Base-by-base conservation (phyloP, 345 rosid genomes). In the Salix arbutifolia region DNA sequence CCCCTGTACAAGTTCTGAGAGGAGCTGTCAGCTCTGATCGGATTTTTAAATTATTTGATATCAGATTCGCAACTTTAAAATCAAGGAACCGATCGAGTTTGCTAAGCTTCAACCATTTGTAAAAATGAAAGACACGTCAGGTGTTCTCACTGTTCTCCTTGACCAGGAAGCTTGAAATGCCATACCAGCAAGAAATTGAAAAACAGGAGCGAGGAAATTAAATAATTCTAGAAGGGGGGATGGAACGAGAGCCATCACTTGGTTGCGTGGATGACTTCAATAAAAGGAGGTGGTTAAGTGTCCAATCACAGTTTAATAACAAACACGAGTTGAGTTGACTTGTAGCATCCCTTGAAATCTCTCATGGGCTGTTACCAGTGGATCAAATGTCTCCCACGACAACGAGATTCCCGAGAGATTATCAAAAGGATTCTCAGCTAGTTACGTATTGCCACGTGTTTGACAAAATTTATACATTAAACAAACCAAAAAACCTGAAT, bases 251-350 rank as follows among this genome's bases (percentile, higher is more conserved):
- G 37, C 12, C n/a, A 38, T 8, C 1, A 3, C 31, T 1, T 61
- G 61, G 74, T 83, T 83, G 19, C 81, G 84, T 82, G 79, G 62
- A 33, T 67, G 82, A 73, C 64, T 80, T 17, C 65, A 71, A 18
- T 61, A 19, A 25, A 33, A 25, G 8, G 1, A 71, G 46, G 76
- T 71, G 70, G 82, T 69, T 78, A 75, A 66, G 26, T 56, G 80
- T 85, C 81, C 66, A 82, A 73, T 80, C 84, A 80, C 1, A 42
- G 28, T 6, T 37, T 35, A 13, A 28, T 23, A 4, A 40, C 76
- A 19, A 66, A 38, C 19, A 75, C 13, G 56, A 21, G 33, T 35
- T 50, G 4, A 37, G 77, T 52, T 76, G 86, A 76, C 81, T 67
- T n/a, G 25, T 14, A 30, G 6, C 26, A 42, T 42, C 14, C 12